These are phyloP conservation scores for Mrakia blollopis DNA, from an alignment of 768 basidiomycete species.

Conservation along the genomic window DNA sequence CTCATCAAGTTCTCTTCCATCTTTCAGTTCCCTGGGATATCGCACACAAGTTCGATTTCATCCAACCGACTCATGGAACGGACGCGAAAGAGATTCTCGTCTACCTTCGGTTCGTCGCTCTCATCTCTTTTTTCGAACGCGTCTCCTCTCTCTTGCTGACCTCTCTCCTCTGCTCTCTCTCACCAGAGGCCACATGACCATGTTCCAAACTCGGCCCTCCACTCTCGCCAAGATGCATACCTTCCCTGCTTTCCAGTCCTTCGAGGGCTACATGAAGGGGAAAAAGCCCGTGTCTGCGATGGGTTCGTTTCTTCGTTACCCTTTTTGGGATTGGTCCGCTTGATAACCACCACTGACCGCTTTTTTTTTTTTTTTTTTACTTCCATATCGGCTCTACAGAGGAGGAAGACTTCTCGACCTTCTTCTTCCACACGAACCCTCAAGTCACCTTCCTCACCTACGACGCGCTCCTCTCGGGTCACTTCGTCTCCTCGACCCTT, in stretches of 20 bases:
- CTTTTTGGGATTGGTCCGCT: no score
- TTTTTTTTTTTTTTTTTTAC: no score
- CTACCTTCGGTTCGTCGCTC: constrained; percentile 22
- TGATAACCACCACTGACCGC: no score
- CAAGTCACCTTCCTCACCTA: constrained; percentile 26
- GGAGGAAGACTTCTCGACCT: constrained; percentile 28
- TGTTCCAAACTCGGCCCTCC: constrained; percentile 18
- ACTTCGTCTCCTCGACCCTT: constrained; percentile 19
- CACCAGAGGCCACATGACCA: constrained; percentile 24
- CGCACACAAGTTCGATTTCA: constrained; percentile 18
- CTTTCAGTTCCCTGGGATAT: constrained; percentile 19
- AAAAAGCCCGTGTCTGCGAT: constrained; percentile 19
- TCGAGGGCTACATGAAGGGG: background rate
- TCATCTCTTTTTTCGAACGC: background rate
- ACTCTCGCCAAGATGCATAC: constrained; percentile 22
- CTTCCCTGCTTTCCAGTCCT: constrained; percentile 18
- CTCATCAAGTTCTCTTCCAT: background rate
- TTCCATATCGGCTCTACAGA: no score
- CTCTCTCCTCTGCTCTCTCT: background rate
- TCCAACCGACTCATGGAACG: constrained; percentile 24
- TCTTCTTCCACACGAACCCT: constrained; percentile 18
- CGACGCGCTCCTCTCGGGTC: constrained; percentile 14
- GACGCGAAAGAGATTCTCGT: constrained; percentile 24
- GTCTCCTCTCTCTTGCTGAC: background rate
- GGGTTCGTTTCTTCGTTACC: constrained; percentile 14